Evolutionary conservation across 257 asterid genomes (phyloP).

Genomic region (Oldenlandia corymbosa): DNA sequence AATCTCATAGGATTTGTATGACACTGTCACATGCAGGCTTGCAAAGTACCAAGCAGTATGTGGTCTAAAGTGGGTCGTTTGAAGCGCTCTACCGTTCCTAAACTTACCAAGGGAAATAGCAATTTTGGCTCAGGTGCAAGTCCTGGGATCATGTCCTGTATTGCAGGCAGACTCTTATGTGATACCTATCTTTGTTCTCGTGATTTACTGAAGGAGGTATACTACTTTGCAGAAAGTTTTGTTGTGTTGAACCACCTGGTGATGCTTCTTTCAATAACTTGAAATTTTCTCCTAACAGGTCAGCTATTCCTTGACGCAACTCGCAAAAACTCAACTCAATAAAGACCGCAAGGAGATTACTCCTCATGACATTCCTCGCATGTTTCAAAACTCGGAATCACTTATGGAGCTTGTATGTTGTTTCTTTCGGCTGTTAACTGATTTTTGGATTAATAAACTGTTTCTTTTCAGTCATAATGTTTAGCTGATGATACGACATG

Average conservation of each 20-base stretch:
- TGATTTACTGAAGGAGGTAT: slow-evolving; percentile 88
- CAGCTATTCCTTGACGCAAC: slow-evolving; percentile 88
- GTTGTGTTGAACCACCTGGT: slow-evolving; percentile 9
- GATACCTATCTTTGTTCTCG: slow-evolving; percentile 84
- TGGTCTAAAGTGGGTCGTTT: slow-evolving; percentile 99
- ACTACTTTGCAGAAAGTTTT: slow-evolving; percentile 1
- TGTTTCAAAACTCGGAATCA: slow-evolving; percentile 74
- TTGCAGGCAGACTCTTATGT: slow-evolving; percentile 96
- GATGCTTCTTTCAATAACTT: slow-evolving; percentile 19
- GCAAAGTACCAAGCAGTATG: slow-evolving; percentile 63
- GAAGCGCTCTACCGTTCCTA: slow-evolving; percentile 82
- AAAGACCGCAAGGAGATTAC: slow-evolving; percentile 78
- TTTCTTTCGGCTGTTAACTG: too few species aligned
- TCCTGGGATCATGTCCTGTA: slow-evolving; percentile 78
- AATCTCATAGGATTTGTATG: not conserved
- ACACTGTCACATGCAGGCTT: slow-evolving; percentile 43
- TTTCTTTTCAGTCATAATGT: not conserved
- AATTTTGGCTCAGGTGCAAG: slow-evolving; percentile 91
- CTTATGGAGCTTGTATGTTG: slow-evolving; percentile 77
- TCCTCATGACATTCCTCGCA: slow-evolving; percentile 70
- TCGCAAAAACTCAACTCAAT: slow-evolving; percentile 75
- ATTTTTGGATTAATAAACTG: not conserved
- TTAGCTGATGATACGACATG: not conserved
- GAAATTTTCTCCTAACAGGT: slow-evolving; percentile 50
- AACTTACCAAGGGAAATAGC: slow-evolving; percentile 75